phyloP scores from a whole-genome alignment of 192 early-diverging fungal species.

The Martensiomyces pterosporus region DNA sequence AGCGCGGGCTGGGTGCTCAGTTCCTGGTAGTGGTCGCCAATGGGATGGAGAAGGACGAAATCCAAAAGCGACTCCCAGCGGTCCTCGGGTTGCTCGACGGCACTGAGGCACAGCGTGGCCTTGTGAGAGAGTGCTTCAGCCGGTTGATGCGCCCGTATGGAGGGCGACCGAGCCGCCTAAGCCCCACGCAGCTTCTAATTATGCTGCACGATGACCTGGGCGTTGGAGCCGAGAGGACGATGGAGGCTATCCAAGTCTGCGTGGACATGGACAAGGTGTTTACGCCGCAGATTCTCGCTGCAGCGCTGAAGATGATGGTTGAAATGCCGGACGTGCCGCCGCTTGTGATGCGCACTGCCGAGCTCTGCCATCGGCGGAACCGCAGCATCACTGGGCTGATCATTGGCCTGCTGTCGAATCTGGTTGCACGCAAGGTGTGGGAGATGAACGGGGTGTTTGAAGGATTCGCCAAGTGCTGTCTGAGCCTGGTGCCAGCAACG shows the following conservation, averaged over 20 bases:
- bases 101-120: constrained; percentile 2
- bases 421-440: constrained; percentile 44
- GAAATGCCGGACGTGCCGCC: constrained; percentile 24
- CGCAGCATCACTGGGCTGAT: constrained; percentile 16
- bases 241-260: constrained; percentile 17
- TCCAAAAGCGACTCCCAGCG: constrained; percentile 7
- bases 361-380: constrained; percentile 14
- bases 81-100: constrained; percentile 23
- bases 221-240: constrained; percentile 1
- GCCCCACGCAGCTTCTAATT: constrained; percentile 44
- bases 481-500: constrained; percentile 24
- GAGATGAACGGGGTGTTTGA: constrained; percentile 16
- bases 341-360: constrained; percentile 32
- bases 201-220: constrained; percentile 24
- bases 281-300: constrained; percentile 16
- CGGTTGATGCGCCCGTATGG: constrained; percentile 29
- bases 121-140: constrained; percentile 23
- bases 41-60: constrained; percentile 22
- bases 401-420: constrained; percentile 9
- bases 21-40: constrained; percentile 26
- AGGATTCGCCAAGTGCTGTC: constrained; percentile 21
- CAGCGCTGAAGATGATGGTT: constrained; percentile 29
- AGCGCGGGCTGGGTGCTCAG: constrained; percentile 21
- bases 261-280: constrained; percentile 20
- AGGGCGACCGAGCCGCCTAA: constrained; percentile 34